Base-by-base conservation (phyloP, 2,329 filamentous ascomycete genomes). In the Hyphodiscus sp. region DNA sequence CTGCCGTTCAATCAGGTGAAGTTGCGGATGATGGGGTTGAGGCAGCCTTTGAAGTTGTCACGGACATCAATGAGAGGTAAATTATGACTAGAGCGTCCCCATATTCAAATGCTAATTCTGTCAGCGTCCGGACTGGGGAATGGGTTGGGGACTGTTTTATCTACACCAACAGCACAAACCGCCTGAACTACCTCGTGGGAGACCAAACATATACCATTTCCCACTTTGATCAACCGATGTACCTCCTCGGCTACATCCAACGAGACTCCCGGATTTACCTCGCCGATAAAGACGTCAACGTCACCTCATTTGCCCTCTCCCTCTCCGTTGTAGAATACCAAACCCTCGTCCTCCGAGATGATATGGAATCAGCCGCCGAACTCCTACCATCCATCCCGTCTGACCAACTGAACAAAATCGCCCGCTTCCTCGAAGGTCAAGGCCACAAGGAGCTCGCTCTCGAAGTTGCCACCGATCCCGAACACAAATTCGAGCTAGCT, bases 81-180 rank as follows among this genome's bases (percentile, higher is more conserved):
- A 76, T 63, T 16, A 26, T 41, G 23, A 26, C 23, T 8, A 26
- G 23, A 4, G 4, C 23, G 16, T n/a, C 46, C 18, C 9, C 15
- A 5, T 8, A 1, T 20, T 10, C 1, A n/a, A 8, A 33, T 20
- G 23, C 69, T 65, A 63, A 53, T 55, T 33, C 45, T 33, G 19
- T 51, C 57, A 89, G 86, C 59, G 91, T 97, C 49, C 87, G 89
- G 60, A 96, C 92, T 19, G 94, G 92, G 63, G 89, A 95, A 74
- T 99, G 94, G 94, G 89, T 99, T 53, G 94, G 94, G 58, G 94
- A 99, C 74, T 96, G 92, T 76, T 96, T 99, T 78, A 91, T 97
- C 70, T 99, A 97, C 79, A 96, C 94, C 52, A 97, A 95, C 78
- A 88, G 81, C 70, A 95, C 91, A 10, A 96, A 97, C 77, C 88